Percentiles rank a stretch among this genome's conserved stretches.
phyloP scores from a whole-genome alignment of 2,329 filamentous ascomycete species.

The Polychaeton citri region DNA sequence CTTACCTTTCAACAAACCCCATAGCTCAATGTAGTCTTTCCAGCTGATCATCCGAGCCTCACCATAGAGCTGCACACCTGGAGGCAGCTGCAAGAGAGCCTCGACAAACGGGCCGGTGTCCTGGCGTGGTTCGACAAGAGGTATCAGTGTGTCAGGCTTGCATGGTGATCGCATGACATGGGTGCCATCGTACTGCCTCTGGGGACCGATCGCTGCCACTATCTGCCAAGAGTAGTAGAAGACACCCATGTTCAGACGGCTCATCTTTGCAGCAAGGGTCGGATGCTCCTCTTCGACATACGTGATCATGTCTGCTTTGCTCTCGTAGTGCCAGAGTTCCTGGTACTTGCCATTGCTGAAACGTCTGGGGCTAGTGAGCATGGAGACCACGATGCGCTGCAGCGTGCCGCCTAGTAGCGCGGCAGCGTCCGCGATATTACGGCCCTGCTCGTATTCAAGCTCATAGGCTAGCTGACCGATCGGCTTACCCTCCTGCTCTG shows the following conservation, averaged over 20 bases:
- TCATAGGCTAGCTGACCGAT: constrained; percentile 15
- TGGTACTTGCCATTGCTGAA: constrained; percentile 13
- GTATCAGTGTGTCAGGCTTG: constrained; percentile 3
- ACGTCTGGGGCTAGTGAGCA: constrained; percentile 12
- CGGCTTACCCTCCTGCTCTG: constrained; percentile 9
- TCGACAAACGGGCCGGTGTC: constrained; percentile 12
- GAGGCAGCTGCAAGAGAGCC: constrained; percentile 12
- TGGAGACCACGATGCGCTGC: constrained; percentile 13
- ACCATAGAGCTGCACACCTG: constrained; percentile 17
- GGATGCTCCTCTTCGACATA: constrained; percentile 14
- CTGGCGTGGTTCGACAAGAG: constrained; percentile 6
- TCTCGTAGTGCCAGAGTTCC: constrained; percentile 17
- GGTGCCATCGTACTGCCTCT: too few relatives aligned
- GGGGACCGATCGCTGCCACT: constrained; percentile 6
- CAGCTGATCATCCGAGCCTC: constrained; percentile 11
- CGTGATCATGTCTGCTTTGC: constrained; percentile 15
- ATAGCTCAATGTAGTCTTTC: constrained; percentile 15
- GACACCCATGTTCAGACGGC: constrained; percentile 14
- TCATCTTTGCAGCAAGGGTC: constrained; percentile 11
- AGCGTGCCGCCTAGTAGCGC: constrained; percentile 8
- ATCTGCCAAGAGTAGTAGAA: constrained; percentile 15
- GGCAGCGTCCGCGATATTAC: constrained; percentile 18
- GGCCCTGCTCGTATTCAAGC: constrained; percentile 14
- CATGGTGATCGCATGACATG: constrained; percentile 10
- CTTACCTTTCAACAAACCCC: constrained; percentile 12